Conservation (phyloP, 768 basidiomycete genomes). For the Naematelia encephala region DNA sequence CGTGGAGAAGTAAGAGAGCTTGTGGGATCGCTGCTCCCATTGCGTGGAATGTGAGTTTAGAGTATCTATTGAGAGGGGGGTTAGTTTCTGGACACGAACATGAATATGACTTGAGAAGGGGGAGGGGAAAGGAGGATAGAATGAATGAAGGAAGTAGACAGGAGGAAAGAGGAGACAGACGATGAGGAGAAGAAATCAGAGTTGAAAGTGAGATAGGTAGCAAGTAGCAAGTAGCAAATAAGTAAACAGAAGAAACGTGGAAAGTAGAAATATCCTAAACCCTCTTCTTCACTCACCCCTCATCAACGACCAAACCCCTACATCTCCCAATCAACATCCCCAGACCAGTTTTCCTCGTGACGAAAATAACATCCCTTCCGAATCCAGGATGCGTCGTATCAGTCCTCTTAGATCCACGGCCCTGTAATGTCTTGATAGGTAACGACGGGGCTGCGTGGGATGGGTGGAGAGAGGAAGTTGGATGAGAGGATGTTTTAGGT, state of each 20-base stretch:
- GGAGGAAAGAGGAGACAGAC: neutral
- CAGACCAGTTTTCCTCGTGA: slow-evolving; percentile 44
- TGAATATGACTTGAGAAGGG: neutral
- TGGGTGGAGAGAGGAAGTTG: neutral
- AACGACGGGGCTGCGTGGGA: neutral
- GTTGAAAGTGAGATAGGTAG: neutral
- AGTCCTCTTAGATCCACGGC: slow-evolving; percentile 25
- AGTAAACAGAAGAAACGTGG: neutral
- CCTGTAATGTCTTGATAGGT: slow-evolving; percentile 30
- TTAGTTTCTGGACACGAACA: neutral
- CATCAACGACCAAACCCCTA: slow-evolving; percentile 46
- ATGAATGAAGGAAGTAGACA: neutral
- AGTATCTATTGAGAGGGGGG: slow-evolving; percentile 28
- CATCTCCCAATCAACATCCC: slow-evolving; percentile 49
- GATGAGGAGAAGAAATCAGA: neutral
- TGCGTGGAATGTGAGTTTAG: slow-evolving; percentile 43
- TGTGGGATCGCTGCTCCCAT: slow-evolving; percentile 50
- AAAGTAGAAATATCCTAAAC: too few relatives aligned
- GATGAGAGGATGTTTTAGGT: neutral
- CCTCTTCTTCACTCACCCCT: slow-evolving; percentile 50
- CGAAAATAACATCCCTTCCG: slow-evolving; percentile 46
- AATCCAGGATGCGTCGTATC: slow-evolving; percentile 38
- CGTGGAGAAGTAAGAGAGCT: slow-evolving; percentile 44
- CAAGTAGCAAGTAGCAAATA: neutral
- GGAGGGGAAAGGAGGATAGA: neutral